Percentiles rank a stretch among this genome's conserved stretches.
Evolutionary conservation across 208 protist genomes (phyloP).

Genomic region (Acanthamoeba castellanii): DNA sequence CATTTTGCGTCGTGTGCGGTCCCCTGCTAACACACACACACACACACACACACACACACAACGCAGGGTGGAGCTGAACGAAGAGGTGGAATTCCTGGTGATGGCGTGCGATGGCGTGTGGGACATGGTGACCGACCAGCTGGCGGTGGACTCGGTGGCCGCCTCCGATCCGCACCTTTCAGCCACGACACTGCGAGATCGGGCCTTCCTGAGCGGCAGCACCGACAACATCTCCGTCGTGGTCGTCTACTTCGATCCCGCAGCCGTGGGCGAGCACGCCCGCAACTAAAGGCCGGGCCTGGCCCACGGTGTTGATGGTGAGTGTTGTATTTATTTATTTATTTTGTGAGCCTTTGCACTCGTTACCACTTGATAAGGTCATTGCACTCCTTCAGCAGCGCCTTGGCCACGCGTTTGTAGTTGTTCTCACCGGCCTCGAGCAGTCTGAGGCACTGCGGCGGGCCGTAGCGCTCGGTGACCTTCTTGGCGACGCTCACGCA

Average conservation of each 20-base stretch:
- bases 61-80: constrained; percentile 5
- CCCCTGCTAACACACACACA: background rate
- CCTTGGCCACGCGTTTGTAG: too few species aligned
- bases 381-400: too few species aligned
- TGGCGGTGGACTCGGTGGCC: constrained; percentile 17
- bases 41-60: background rate
- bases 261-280: background rate
- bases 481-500: too few species aligned
- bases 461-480: too few species aligned
- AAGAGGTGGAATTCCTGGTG: constrained; percentile 54
- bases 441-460: too few species aligned
- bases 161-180: background rate
- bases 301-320: too few species aligned
- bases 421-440: too few species aligned
- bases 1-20: background rate
- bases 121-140: constrained; percentile 69
- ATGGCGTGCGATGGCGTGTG: constrained; percentile 72
- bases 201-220: constrained; percentile 69
- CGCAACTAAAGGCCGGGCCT: background rate
- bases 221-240: constrained; percentile 70
- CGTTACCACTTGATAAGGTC: too few species aligned
- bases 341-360: too few species aligned
- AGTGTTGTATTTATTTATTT: too few species aligned
- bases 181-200: constrained; percentile 47
- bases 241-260: constrained; percentile 7